phyloP scores from a whole-genome alignment of 2,329 filamentous ascomycete species.

The Cyphellophora europaea region DNA sequence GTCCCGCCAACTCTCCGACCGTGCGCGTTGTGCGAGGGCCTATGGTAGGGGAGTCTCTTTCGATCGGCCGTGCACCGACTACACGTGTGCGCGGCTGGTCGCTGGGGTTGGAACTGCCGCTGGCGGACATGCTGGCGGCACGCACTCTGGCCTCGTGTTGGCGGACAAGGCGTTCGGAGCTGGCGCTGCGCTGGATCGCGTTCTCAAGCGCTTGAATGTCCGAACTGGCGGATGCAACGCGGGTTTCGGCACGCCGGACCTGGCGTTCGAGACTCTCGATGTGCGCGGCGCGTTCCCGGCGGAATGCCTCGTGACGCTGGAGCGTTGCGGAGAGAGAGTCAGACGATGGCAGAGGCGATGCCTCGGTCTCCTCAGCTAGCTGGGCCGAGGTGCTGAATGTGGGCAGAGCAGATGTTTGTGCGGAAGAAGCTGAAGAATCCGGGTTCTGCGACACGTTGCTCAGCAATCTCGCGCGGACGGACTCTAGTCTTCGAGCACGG shows the following conservation, averaged over 20 bases:
- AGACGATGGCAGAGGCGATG: constrained; percentile 2
- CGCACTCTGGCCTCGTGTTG: neutral
- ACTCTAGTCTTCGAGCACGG: constrained; percentile 8
- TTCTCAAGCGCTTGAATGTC: constrained; percentile 12
- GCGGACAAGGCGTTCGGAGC: neutral
- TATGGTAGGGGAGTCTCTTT: too few species aligned
- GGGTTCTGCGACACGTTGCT: too few species aligned
- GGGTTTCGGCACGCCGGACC: constrained; percentile 16
- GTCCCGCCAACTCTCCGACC: too few species aligned
- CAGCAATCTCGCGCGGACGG: constrained; percentile 10
- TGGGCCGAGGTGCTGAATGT: constrained; percentile 6
- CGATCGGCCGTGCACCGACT: too few species aligned
- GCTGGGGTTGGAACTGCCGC: neutral
- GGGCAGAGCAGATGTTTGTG: constrained; percentile 13
- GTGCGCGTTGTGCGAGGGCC: too few species aligned
- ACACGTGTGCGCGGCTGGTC: too few species aligned
- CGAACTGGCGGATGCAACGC: constrained; percentile 12
- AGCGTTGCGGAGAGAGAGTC: constrained; percentile 3
- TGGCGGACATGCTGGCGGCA: neutral
- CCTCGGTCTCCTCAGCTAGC: too few species aligned
- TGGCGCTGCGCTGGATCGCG: constrained; percentile 3
- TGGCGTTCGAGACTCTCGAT: constrained; percentile 15
- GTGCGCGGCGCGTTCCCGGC: constrained; percentile 8
- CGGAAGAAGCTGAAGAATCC: too few species aligned
- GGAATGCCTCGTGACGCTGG: constrained; percentile 9